Base-by-base conservation (phyloP, 1,284 basidiomycete genomes). In the Moniliophthora roreri region DNA sequence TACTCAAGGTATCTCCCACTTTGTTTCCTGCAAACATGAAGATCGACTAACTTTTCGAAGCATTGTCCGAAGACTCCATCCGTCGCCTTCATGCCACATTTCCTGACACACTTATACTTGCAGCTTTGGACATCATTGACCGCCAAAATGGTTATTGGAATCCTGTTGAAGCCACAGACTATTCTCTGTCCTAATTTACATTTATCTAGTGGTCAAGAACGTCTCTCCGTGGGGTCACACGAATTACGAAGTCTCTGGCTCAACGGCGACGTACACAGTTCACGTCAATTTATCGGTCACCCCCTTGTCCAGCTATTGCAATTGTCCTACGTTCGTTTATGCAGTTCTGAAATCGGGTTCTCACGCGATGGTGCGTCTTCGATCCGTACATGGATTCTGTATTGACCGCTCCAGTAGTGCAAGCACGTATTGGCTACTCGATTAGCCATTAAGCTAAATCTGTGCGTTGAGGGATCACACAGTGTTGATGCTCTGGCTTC, bases 81-180 rank as follows among this genome's bases (percentile, higher is more conserved):
- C 73, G 77, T 53, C 76, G 75, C 52, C 74, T 90, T 13, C 73
- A 76, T 20, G 68, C 75, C 48, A 63, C 89, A 51, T 77, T 89
- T 60, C 78, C 87, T 0, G 84, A 88, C 53, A 75, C 69, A 21
- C 71, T 85, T 8, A 66, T 89, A 10, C 61, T 88, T 3, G 83
- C 84, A 24, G 85, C 89, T 4, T 67, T 91, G n/a, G 86, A 91
- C 61, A 68, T 90, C 20, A 73, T 89, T 39, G 88, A 91, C 66
- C 73, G 79, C 44, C 76, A 80, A 53, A 79, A 77, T 58, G 84
- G 88, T 87, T 51, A 37, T 71, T 52, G 1, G 6, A 11, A 37
- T 16, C 9, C 2, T 32, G 2, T 18, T 41, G 11, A 35, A 16
- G 4, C 15, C 4, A 26, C 16, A 23, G 13, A 23, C 11, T n/a